Base-by-base conservation (phyloP, 78 protist species). In the Monosiga brevicollis region DNA sequence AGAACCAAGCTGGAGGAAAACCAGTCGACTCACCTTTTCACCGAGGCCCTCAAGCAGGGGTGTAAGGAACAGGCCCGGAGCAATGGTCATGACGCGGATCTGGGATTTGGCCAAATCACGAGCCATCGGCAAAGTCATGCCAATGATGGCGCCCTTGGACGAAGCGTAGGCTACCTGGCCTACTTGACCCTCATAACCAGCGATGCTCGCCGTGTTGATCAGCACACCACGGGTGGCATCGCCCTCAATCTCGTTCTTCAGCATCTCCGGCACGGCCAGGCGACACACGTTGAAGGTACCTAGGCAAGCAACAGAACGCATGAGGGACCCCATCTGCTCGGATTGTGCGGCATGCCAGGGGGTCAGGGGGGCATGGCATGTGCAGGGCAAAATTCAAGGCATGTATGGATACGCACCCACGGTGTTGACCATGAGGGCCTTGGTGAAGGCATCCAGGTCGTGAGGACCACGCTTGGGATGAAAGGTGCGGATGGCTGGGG, bases 81-180 rank as follows among this genome's bases (percentile, higher is more conserved):
- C 91, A 39, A 94, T 80, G 42, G 97, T 88, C 89, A 42, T 74
- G 34, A 93, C 85, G 78, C 97, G 91, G 54, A 93, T 93, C 74
- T 89, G 88, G 36, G 79, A 37, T 32, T 73, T 1, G 32, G 93
- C 80, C 40, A 94, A 90, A 54, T 84, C 87, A 73, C 87, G 87
- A 2, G 87, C 87, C 40, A 84, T 70, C 2, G 87, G 87, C 38
- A 84, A 78, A 22, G 87, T 84, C 87, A 84, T 84, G 81, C 87
- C 87, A 25, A 78, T 76, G 26, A 84, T 38, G 54, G 78, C 87
- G 23, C 77, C 94, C 83, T 94, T 94, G 20, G 91, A 85, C 9
- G 97, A 95, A 42, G 92, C 35, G 84, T 94, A 94, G 23, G 97
- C 95, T 2, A 83, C 70, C 87, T 94, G 97, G 42, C 95, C 97